Base-by-base conservation (phyloP, 306 rosid genomes). In the Pyrus communis region DNA sequence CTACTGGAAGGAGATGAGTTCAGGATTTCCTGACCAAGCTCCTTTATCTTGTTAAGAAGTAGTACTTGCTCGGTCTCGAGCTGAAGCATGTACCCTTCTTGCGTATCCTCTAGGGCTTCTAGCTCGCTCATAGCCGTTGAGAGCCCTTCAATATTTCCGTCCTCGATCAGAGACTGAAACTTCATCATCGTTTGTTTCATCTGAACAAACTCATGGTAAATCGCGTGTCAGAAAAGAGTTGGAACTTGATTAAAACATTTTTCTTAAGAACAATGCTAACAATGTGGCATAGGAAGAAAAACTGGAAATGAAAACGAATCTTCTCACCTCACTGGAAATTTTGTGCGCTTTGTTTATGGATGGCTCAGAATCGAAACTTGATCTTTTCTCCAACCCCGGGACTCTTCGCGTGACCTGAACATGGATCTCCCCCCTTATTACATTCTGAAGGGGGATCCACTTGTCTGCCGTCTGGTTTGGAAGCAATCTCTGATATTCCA, bases 361-460 rank as follows among this genome's bases (percentile, higher is more conserved):
- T 51, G 86, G 88, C 43, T 90, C 93, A 14, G 97, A 85, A 67
- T 88, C 93, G 76, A 87, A 65, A 79, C 92, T 90, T 28, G 66
- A 27, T 84, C 82, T 86, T 84, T 45, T 92, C 69, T 88, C 87
- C 49, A 87, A 33, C 23, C 86, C 96, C 7, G 97, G 97, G 67
- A 92, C 87, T 91, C 85, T 96, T 85, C 93, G 86, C 27, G 97
- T 92, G 51, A 96, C 84, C 80, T 88, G 96, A 80, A 96, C 70
- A 75, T 92, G 99, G 79, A 96, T 83, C 84, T 96, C 98, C 25
- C 99, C 99, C 59, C 89, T 84, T 82, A 73, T 92, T 65, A 96
- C 99, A 67, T 93, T 93, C 82, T 88, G 98, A 59, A 96, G 98
- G 61, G 99, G 99, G 81, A 96, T 96, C 99, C 99, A 96, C 86